Percentiles rank a stretch among this genome's conserved stretches.
Evolutionary conservation across 148 eudicot species (phyloP).

Genomic region (Hydrangea macrophylla): DNA sequence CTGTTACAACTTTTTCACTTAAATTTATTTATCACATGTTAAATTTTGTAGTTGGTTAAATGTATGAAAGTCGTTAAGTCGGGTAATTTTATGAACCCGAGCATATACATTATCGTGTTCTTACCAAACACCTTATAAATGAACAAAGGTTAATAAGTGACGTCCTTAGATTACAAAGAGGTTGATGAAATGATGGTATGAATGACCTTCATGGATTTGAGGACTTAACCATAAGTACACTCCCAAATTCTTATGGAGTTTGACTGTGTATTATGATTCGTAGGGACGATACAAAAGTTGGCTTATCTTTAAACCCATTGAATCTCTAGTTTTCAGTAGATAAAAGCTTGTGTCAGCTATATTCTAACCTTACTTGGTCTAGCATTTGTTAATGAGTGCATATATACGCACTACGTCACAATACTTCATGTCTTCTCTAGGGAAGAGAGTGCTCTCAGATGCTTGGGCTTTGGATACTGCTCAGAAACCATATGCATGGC

Average conservation of each 20-base stretch:
- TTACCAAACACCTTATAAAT: background rate
- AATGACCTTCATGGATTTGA: background rate
- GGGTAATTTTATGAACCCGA: background rate
- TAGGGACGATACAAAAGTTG: no score
- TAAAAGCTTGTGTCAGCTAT: constrained; percentile 1
- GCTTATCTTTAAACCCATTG: no score
- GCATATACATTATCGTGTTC: background rate
- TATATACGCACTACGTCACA: background rate
- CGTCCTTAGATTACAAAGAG: background rate
- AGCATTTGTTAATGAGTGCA: background rate
- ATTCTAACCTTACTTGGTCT: background rate
- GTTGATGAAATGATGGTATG: background rate
- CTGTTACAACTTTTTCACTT: no score
- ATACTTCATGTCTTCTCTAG: constrained; percentile 33
- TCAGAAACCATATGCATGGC: constrained; percentile 94
- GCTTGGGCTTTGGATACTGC: constrained; percentile 98
- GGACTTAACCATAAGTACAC: background rate
- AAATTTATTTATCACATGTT: no score
- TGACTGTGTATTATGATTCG: no score
- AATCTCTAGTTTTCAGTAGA: background rate
- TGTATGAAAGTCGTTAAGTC: background rate
- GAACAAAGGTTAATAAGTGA: background rate
- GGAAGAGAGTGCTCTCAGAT: constrained; percentile 89
- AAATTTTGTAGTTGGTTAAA: background rate
- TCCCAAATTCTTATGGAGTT: no score